These are phyloP conservation scores for Lentinus brumalis DNA, from an alignment of 768 basidiomycete species.

Conservation along the genomic window DNA sequence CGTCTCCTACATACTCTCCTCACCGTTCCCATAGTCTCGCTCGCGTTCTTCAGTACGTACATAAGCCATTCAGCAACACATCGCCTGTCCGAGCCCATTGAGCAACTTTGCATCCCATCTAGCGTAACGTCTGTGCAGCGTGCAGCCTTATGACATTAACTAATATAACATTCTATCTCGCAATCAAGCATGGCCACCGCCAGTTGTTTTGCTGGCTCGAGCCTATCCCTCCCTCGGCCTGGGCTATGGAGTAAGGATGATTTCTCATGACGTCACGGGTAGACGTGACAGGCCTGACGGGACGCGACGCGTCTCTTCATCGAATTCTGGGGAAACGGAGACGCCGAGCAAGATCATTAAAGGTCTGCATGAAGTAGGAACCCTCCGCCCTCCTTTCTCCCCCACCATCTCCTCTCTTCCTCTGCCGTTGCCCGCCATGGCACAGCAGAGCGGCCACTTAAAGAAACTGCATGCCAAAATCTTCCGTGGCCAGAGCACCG, in stretches of 20 bases:
- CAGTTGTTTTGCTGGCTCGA: too few species aligned
- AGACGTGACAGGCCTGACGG: slow-evolving; percentile 1
- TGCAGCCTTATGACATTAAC: slow-evolving; percentile 22
- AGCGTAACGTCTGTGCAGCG: slow-evolving; percentile 22
- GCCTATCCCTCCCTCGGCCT: too few species aligned
- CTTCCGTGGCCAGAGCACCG: slow-evolving; percentile 49
- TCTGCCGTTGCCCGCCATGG: slow-evolving; percentile 37
- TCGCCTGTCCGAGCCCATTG: neutral
- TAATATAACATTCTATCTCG: slow-evolving; percentile 14
- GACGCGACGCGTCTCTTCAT: slow-evolving; percentile 15
- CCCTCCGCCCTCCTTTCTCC: slow-evolving; percentile 15
- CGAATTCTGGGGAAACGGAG: slow-evolving; percentile 2
- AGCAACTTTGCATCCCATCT: slow-evolving; percentile 2
- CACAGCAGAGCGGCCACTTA: slow-evolving; percentile 38
- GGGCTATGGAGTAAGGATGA: slow-evolving; percentile 6
- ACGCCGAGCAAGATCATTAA: slow-evolving; percentile 5
- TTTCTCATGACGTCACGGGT: slow-evolving; percentile 13
- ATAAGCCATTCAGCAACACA: neutral
- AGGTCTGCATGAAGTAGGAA: slow-evolving; percentile 1
- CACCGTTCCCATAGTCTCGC: neutral
- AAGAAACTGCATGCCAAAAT: slow-evolving; percentile 77
- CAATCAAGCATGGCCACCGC: slow-evolving; percentile 1
- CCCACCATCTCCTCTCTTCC: slow-evolving; percentile 7
- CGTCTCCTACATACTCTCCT: neutral
- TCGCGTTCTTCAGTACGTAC: slow-evolving; percentile 3